Conservation (phyloP, 225 moss, liverwort and hornwort genomes). For the Thuidium tamariscinum region DNA sequence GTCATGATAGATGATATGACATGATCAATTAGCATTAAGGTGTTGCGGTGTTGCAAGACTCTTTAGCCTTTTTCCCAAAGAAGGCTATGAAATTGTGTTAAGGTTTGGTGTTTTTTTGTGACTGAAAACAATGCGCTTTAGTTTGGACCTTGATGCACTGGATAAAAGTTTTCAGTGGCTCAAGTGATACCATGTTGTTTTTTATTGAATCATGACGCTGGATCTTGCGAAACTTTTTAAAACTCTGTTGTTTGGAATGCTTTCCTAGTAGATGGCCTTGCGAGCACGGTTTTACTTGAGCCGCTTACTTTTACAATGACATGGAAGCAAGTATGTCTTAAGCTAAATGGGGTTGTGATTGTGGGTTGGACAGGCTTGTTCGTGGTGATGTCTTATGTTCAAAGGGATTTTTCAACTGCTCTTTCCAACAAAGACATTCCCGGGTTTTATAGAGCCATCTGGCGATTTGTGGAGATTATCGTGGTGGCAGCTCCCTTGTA, state of each 20-base stretch:
- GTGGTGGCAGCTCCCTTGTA: constrained; percentile 74
- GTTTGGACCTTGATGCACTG: neutral
- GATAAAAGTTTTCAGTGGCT: neutral
- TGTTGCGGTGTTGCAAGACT: neutral
- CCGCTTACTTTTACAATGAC: neutral
- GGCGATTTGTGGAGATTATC: constrained; percentile 76
- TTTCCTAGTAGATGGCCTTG: neutral
- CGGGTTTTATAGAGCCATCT: constrained; percentile 73
- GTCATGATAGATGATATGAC: neutral
- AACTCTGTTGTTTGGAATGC: neutral
- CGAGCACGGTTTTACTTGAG: neutral
- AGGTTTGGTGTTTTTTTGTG: neutral
- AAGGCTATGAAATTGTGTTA: neutral
- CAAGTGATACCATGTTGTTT: neutral
- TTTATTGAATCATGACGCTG: neutral
- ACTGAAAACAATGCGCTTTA: neutral
- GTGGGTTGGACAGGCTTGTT: constrained; percentile 52
- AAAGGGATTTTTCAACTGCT: constrained; percentile 88
- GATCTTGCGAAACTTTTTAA: neutral
- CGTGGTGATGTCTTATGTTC: constrained; percentile 87
- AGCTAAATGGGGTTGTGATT: neutral
- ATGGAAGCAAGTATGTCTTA: neutral
- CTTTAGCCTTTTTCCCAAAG: neutral
- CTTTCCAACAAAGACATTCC: constrained; percentile 76
- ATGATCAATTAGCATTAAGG: neutral